phyloP scores from a whole-genome alignment of 768 basidiomycete genomes.

The Baorangia bicolor region DNA sequence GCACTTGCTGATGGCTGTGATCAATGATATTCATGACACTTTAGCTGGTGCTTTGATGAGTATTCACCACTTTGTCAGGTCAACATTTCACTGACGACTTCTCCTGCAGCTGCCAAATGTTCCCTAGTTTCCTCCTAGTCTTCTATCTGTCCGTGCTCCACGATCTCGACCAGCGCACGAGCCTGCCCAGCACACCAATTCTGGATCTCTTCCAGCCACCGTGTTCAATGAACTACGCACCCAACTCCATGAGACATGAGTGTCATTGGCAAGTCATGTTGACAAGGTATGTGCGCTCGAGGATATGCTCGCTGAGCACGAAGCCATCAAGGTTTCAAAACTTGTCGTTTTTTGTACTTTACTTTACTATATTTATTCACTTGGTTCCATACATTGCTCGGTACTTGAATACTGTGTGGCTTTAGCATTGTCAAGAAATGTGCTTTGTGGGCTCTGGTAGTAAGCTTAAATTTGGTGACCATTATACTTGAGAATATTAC shows the following conservation, averaged over 20 bases:
- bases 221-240: slow-evolving; percentile 65
- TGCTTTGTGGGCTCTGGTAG: too few relatives aligned
- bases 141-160: slow-evolving; percentile 64
- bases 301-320: slow-evolving; percentile 79
- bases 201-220: slow-evolving; percentile 25
- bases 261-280: slow-evolving; percentile 70
- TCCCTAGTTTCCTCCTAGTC: slow-evolving; percentile 59
- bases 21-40: slow-evolving; percentile 91
- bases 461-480: too few relatives aligned
- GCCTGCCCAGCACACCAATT: slow-evolving; percentile 29
- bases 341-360: too few relatives aligned
- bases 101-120: slow-evolving; percentile 53
- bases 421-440: too few relatives aligned
- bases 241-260: slow-evolving; percentile 84
- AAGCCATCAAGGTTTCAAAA: slow-evolving; percentile 73
- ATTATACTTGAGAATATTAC: too few relatives aligned
- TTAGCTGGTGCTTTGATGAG: slow-evolving; percentile 79
- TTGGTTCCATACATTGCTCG: too few relatives aligned
- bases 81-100: slow-evolving; percentile 1
- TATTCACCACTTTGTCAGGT: slow-evolving; percentile 9
- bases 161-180: slow-evolving; percentile 22
- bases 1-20: slow-evolving; percentile 67
- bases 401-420: too few relatives aligned
- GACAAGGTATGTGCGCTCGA: slow-evolving; percentile 86
- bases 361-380: too few relatives aligned